phyloP scores from a whole-genome alignment of 169 alveolate species.

The Plasmodium gaboni region DNA sequence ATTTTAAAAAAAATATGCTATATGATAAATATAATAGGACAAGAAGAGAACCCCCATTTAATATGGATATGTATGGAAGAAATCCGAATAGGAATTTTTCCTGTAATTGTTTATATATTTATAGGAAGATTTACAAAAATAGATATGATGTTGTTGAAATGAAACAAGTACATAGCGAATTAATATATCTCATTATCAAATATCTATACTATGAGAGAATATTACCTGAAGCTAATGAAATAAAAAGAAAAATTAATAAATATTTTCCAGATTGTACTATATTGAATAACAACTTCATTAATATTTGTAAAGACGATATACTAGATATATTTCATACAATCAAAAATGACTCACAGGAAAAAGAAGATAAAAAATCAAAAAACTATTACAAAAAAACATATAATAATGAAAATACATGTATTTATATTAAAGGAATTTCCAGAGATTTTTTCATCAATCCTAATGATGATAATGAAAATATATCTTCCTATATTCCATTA shows the following conservation, averaged over 20 bases:
- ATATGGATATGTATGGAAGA: slow-evolving; percentile 19
- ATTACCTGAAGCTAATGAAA: slow-evolving; percentile 67
- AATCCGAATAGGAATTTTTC: slow-evolving; percentile 16
- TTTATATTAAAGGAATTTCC: slow-evolving; percentile 38
- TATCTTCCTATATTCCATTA: slow-evolving; percentile 41
- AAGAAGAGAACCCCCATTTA: slow-evolving; percentile 14
- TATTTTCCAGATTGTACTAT: slow-evolving; percentile 57
- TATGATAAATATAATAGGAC: slow-evolving; percentile 49
- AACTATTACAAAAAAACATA: slow-evolving; percentile 25
- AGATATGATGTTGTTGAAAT: slow-evolving; percentile 11
- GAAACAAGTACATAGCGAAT: slow-evolving; percentile 60
- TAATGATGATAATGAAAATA: slow-evolving; percentile 52
- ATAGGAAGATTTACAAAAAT: slow-evolving; percentile 12
- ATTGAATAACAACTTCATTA: slow-evolving; percentile 46
- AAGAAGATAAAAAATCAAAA: slow-evolving; percentile 49
- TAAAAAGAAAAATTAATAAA: slow-evolving; percentile 63
- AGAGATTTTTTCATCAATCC: slow-evolving; percentile 63
- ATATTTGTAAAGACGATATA: slow-evolving; percentile 55
- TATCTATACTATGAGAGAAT: slow-evolving; percentile 67
- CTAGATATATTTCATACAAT: slow-evolving; percentile 12
- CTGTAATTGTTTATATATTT: slow-evolving; percentile 40
- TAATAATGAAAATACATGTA: slow-evolving; percentile 59
- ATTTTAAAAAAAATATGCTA: slow-evolving; percentile 17
- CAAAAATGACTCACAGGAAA: slow-evolving; percentile 25
- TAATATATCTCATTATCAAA: slow-evolving; percentile 45